Evolutionary conservation across 495 filamentous ascomycete species (phyloP).

Genomic region (Cetradonia linearis): DNA sequence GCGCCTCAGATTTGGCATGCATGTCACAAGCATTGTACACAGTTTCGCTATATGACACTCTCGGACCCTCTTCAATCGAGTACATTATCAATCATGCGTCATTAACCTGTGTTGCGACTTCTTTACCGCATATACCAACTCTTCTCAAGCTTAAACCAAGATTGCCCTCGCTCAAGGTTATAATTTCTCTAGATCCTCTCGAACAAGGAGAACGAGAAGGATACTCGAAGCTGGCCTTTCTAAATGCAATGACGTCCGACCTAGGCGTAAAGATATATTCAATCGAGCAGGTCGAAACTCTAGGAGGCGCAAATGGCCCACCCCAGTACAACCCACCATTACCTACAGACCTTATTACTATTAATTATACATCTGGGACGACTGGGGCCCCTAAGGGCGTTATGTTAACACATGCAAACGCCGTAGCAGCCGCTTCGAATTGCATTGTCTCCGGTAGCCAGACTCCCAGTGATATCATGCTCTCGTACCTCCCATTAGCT

Average conservation of each 20-base stretch:
- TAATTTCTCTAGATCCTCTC: constrained; percentile 81
- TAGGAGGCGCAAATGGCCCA: constrained; percentile 59
- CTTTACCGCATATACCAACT: constrained; percentile 73
- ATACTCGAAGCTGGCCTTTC: constrained; percentile 64
- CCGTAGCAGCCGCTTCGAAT: constrained; percentile 59
- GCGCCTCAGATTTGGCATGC: constrained; percentile 64
- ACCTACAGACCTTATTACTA: constrained; percentile 72
- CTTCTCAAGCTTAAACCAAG: constrained; percentile 73
- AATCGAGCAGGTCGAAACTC: constrained; percentile 64
- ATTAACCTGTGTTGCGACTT: constrained; percentile 65
- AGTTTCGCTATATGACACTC: constrained; percentile 93
- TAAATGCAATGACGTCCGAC: constrained; percentile 62
- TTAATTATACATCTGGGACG: constrained; percentile 97
- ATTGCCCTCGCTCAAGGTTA: constrained; percentile 73
- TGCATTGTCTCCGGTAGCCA: constrained; percentile 45
- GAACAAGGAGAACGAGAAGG: constrained; percentile 69
- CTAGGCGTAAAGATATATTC: constrained; percentile 66
- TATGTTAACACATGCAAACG: constrained; percentile 70
- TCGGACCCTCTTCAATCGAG: constrained; percentile 81
- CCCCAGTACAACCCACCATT: constrained; percentile 56
- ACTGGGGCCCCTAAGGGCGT: constrained; percentile 94
- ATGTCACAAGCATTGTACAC: constrained; percentile 81
- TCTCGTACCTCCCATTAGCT: constrained; percentile 87
- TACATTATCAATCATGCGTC: constrained; percentile 90
- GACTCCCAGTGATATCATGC: constrained; percentile 45